Evolutionary conservation across 257 asterid species (phyloP).

Genomic region (Parsonsia alboflavescens): DNA sequence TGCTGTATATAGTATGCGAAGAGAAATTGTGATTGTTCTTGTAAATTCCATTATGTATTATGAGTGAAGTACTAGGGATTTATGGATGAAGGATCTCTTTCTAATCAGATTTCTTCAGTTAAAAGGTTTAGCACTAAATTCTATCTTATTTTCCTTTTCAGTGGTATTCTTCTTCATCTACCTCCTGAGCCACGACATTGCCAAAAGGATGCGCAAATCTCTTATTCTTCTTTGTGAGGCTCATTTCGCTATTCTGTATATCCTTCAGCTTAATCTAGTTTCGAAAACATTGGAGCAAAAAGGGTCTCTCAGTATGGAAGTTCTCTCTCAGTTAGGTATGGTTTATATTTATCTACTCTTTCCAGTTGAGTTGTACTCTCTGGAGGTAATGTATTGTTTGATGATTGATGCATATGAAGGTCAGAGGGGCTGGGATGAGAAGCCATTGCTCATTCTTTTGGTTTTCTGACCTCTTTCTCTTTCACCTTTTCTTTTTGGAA

Average conservation of each 20-base stretch:
- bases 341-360: background rate
- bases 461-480: background rate
- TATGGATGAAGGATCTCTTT: background rate
- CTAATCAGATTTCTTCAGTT: constrained; percentile 14
- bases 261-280: constrained; percentile 84
- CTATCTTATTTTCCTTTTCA: constrained; percentile 39
- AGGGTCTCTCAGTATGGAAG: constrained; percentile 58
- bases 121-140: constrained; percentile 26
- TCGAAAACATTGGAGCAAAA: constrained; percentile 59
- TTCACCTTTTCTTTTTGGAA: background rate
- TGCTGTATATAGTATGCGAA: constrained; percentile 81
- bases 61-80: background rate
- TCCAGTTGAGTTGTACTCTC: background rate
- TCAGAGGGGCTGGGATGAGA: background rate
- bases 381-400: background rate
- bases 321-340: constrained; percentile 85
- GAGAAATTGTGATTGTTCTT: constrained; percentile 13
- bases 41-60: background rate
- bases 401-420: background rate
- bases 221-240: constrained; percentile 91
- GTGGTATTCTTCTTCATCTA: constrained; percentile 87
- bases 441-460: constrained; percentile 11
- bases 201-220: constrained; percentile 68
- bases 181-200: constrained; percentile 75
- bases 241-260: constrained; percentile 78